Evolutionary conservation across 2,329 filamentous ascomycete species (phyloP), one percentile per base, ranked within the genome.

Genomic region (Graphilbum fragrans): DNA sequence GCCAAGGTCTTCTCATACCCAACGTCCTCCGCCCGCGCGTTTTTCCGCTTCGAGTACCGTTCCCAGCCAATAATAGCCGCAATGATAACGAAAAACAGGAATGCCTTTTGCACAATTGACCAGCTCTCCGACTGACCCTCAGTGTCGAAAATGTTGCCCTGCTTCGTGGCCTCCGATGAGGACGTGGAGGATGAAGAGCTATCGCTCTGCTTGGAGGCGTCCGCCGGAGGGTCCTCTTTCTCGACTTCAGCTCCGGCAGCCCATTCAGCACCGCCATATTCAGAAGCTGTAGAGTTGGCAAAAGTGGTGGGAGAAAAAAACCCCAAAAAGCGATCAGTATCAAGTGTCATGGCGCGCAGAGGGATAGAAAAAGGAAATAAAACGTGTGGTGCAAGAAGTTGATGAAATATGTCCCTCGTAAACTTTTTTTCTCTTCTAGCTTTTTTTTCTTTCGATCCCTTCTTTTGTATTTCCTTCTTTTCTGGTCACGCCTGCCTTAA

Each of bases 71-170:
- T 64, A 38, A 75, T 53, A 39, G 59, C 66, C 21, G 56, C 62
- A 32, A 70, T 47, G 43, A 77, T 62, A 38, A 71, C 58, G 35
- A 58, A 61, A 49, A 74, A 67, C 39, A 75, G 53, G 37, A 69
- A 53, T n/a, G 60, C 62, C 60, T 72, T 75, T 50, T 69, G 64
- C 45, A 69, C 27, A 47, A 67, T 50, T 19, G 62, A 64, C 59
- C 58, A 69, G 25, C 59, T 61, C 36, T 56, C 60, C 19, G 52
- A 48, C 52, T 48, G 35, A 36, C 41, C 34, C 40, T 10, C 23
- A 8, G 18, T 38, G 12, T 42, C 32, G 33, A 44, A 42, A 1
- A 42, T 34, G 44, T 43, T 41, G 25, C 9, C 34, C n/a, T 41
- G 12, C 36, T 37, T 38, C 6, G 20, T 19, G 3, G 27, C 3